phyloP scores from a whole-genome alignment of 1,139 yeast genomes.

The Eremothecium coryli region DNA sequence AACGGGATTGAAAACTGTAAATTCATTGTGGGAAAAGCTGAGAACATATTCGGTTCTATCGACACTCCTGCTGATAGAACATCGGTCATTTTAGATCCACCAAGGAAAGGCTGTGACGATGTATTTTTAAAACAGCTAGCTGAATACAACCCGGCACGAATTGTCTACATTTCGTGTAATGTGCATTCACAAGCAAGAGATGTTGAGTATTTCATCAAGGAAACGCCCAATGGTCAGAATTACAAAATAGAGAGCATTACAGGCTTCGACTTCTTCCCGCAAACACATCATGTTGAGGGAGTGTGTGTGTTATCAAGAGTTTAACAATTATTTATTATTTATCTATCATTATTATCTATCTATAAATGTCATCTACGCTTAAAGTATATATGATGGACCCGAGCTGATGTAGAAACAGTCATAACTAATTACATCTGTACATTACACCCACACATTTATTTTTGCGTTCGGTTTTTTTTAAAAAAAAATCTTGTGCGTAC shows the following conservation, averaged over 20 bases:
- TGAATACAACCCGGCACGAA: constrained; percentile 70
- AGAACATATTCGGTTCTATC: constrained; percentile 70
- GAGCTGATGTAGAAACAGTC: no score
- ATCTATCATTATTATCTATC: not conserved
- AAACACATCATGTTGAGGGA: constrained; percentile 94
- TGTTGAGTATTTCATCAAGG: constrained; percentile 67
- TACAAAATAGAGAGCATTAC: constrained; percentile 73
- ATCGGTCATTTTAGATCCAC: constrained; percentile 90
- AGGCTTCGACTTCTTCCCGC: constrained; percentile 97
- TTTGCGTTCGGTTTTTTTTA: not conserved
- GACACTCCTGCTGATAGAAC: constrained; percentile 66
- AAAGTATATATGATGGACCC: no score
- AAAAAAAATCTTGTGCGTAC: no score
- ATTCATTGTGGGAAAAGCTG: constrained; percentile 89
- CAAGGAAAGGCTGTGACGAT: constrained; percentile 93
- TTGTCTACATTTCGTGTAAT: constrained; percentile 91
- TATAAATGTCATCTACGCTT: not conserved
- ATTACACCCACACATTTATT: not conserved
- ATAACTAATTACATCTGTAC: not conserved
- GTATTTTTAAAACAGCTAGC: constrained; percentile 77
- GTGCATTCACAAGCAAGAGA: constrained; percentile 98
- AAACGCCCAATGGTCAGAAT: constrained; percentile 50
- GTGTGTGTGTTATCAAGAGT: constrained; percentile 92
- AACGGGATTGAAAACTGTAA: constrained; percentile 70
- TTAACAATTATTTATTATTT: no score